Percentiles rank a stretch among this genome's conserved stretches.
Conservation (phyloP, 108 stramenopile genomes). For the Fragilariopsis cylindrus region DNA sequence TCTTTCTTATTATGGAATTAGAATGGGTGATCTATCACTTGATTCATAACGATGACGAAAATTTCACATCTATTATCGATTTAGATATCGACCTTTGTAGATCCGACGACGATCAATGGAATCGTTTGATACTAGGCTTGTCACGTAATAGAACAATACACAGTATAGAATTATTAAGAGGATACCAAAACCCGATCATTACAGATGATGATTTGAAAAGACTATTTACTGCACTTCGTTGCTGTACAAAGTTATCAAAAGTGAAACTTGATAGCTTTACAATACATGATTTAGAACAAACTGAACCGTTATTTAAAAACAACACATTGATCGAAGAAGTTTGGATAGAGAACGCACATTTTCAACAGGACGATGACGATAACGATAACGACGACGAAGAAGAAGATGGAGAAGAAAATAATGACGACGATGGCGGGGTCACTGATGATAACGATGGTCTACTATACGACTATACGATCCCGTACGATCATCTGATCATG, state of each 20-base stretch:
- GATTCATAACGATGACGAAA: slow-evolving; percentile 11
- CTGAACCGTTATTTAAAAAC: not conserved
- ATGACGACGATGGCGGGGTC: not conserved
- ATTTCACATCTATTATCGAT: slow-evolving; percentile 5
- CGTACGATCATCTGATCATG: not conserved
- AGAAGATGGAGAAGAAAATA: not conserved
- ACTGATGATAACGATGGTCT: not conserved
- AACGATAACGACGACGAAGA: not conserved
- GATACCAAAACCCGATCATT: not conserved
- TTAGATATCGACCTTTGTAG: slow-evolving; percentile 13
- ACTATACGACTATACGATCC: not conserved
- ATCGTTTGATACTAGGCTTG: slow-evolving; percentile 4
- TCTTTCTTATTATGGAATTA: not conserved
- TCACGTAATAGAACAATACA: slow-evolving; percentile 2
- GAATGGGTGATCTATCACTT: slow-evolving; percentile 19
- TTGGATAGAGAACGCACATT: slow-evolving; percentile 1
- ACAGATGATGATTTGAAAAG: not conserved
- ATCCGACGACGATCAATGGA: slow-evolving; percentile 14
- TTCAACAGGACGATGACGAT: not conserved
- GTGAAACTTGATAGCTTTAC: slow-evolving; percentile 12
- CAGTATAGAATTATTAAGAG: slow-evolving; percentile 8
- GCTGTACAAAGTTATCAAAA: not conserved
- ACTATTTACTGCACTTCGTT: not conserved
- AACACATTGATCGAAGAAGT: not conserved
- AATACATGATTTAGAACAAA: not conserved